phyloP scores from a whole-genome alignment of 768 basidiomycete genomes.

The Boletus reticulatus region DNA sequence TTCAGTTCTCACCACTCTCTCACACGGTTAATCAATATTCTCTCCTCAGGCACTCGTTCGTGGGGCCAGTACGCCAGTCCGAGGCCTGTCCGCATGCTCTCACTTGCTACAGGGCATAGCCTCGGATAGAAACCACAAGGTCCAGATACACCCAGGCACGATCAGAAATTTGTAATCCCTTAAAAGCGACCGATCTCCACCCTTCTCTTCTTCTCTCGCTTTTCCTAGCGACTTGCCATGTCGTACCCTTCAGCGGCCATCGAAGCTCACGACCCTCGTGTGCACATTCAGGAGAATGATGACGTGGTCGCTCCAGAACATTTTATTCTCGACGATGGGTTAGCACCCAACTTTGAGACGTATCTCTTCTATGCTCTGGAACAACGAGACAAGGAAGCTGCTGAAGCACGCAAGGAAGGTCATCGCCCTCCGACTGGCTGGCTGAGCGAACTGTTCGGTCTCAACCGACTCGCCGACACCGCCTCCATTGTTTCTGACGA shows the following conservation, averaged over 20 bases:
- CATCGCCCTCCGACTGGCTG: constrained; percentile 9
- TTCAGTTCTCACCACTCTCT: too few relatives aligned
- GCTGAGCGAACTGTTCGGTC: constrained; percentile 19
- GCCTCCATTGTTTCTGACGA: constrained; percentile 31
- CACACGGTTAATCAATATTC: neutral
- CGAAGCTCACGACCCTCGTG: constrained; percentile 18
- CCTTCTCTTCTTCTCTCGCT: neutral
- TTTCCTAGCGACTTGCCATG: constrained; percentile 15
- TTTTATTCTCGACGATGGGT: constrained; percentile 18
- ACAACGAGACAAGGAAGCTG: constrained; percentile 28
- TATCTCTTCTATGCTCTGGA: constrained; percentile 31
- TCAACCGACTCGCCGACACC: constrained; percentile 22
- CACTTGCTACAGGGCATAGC: neutral
- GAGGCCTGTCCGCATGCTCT: neutral
- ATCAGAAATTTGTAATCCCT: neutral
- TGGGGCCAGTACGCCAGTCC: too few relatives aligned
- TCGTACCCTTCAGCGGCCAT: constrained; percentile 17
- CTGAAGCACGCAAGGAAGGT: constrained; percentile 19
- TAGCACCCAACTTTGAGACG: constrained; percentile 30
- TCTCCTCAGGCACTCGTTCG: neutral
- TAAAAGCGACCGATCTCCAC: neutral
- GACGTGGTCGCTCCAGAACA: constrained; percentile 14
- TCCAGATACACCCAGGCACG: neutral
- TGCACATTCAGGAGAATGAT: constrained; percentile 4
- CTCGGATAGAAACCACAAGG: neutral